Conservation (phyloP, 345 rosid genomes). For the Trapa bicornis region DNA sequence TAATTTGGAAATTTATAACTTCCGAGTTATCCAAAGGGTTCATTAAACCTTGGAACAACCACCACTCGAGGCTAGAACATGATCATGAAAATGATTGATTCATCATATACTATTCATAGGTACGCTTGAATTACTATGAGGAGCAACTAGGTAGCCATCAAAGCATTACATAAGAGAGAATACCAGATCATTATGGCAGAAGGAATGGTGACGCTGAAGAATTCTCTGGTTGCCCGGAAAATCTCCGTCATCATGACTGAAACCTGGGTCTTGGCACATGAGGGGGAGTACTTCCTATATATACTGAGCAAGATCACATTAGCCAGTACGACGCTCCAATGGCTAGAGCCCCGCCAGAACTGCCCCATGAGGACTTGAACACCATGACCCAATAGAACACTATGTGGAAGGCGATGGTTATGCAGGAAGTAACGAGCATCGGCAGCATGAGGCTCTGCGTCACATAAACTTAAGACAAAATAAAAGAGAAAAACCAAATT, state of each 20-base stretch:
- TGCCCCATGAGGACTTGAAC: constrained; percentile 19
- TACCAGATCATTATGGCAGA: constrained; percentile 44
- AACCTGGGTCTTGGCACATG: constrained; percentile 25
- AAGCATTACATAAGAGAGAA: not conserved
- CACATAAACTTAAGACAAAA: too few relatives aligned
- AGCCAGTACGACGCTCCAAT: constrained; percentile 25
- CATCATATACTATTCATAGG: not conserved
- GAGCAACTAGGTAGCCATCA: not conserved
- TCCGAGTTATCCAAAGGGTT: too few relatives aligned
- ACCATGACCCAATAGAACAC: constrained; percentile 31
- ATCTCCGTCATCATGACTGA: constrained; percentile 17
- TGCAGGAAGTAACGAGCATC: constrained; percentile 25
- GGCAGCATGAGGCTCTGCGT: constrained; percentile 31
- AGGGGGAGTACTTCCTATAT: constrained; percentile 23
- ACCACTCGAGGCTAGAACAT: constrained; percentile 75
- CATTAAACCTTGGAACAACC: too few relatives aligned
- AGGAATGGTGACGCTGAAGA: constrained; percentile 33
- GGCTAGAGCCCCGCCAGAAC: constrained; percentile 29
- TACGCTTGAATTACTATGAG: not conserved
- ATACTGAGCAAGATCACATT: constrained; percentile 23
- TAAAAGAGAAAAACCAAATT: too few relatives aligned
- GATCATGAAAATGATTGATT: not conserved
- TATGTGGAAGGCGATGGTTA: constrained; percentile 19
- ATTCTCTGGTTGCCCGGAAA: constrained; percentile 19
- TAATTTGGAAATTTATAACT: too few relatives aligned